Evolutionary conservation across 805 yeast species (phyloP).

Genomic region (Suhomyces sp.): DNA sequence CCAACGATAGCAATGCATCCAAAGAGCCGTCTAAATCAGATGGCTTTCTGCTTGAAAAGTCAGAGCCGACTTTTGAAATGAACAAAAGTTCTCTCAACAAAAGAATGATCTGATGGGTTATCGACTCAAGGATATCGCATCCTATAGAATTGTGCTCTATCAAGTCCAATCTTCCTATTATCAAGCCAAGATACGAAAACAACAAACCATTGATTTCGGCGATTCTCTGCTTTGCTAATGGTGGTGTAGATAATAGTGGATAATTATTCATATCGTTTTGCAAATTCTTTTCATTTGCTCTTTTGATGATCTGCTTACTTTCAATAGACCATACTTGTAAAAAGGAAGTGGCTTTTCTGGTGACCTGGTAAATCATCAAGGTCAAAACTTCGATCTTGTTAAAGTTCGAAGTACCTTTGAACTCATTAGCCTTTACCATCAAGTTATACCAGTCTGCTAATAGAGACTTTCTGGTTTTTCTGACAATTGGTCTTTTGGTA

Average conservation of each 20-base stretch:
- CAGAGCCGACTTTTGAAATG: conserved; percentile 51
- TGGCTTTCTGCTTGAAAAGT: conserved; percentile 36
- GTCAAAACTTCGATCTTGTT: conserved; percentile 61
- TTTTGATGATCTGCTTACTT: conserved; percentile 44
- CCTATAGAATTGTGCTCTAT: conserved; percentile 72
- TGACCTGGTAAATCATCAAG: conserved; percentile 61
- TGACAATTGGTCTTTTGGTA: conserved; percentile 55
- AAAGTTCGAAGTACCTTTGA: conserved; percentile 57
- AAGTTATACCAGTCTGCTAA: conserved; percentile 80
- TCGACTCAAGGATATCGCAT: conserved; percentile 60
- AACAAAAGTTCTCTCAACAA: conserved; percentile 60
- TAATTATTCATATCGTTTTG: conserved; percentile 39
- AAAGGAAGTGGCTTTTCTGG: conserved; percentile 61
- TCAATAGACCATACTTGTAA: conserved; percentile 72
- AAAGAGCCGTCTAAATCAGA: conserved; percentile 47
- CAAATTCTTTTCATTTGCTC: conserved; percentile 32
- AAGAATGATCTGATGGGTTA: conserved; percentile 67
- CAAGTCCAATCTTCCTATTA: conserved; percentile 74
- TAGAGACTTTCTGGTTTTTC: conserved; percentile 63
- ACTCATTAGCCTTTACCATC: conserved; percentile 73
- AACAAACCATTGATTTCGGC: conserved; percentile 61
- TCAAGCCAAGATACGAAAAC: conserved; percentile 59
- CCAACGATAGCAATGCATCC: conserved; percentile 56
- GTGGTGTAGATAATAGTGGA: conserved; percentile 50
- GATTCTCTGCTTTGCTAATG: conserved; percentile 59